A percentile compares a stretch with the other conserved stretches of the same genome.
Evolutionary conservation across 2,329 filamentous ascomycete genomes (phyloP).

Genomic region (Leptosphaerulina australis): DNA sequence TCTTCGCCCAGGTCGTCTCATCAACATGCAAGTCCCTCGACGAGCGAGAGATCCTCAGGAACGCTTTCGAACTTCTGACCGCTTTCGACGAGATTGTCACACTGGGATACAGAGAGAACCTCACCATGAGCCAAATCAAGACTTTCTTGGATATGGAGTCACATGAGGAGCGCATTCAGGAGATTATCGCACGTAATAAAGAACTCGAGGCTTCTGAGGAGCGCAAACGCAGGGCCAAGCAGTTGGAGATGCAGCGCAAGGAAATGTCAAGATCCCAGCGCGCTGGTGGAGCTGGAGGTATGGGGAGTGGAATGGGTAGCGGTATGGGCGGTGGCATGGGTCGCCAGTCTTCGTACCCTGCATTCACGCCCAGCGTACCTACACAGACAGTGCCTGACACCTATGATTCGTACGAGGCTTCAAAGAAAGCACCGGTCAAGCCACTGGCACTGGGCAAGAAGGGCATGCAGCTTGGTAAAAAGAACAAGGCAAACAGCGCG

Average conservation of each 20-base stretch:
- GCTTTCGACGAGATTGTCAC: slow-evolving; percentile 98
- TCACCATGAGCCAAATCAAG: slow-evolving; percentile 96
- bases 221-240: slow-evolving; percentile 97
- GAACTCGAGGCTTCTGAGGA: slow-evolving; percentile 97
- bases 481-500: slow-evolving; percentile 96
- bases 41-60: slow-evolving; percentile 91
- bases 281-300: slow-evolving; percentile 34
- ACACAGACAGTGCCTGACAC: slow-evolving; percentile 73
- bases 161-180: slow-evolving; percentile 98
- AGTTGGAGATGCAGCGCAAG: slow-evolving; percentile 98
- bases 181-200: slow-evolving; percentile 78
- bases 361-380: slow-evolving; percentile 81
- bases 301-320: slow-evolving; percentile 47
- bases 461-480: slow-evolving; percentile 99
- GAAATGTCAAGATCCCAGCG: slow-evolving; percentile 83
- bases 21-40: slow-evolving; percentile 96
- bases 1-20: slow-evolving; percentile 96
- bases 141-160: slow-evolving; percentile 99
- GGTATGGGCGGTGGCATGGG: slow-evolving; percentile 56
- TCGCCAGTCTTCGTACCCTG: slow-evolving; percentile 81
- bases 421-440: slow-evolving; percentile 84
- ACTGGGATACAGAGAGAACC: slow-evolving; percentile 92
- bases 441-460: slow-evolving; percentile 87
- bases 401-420: slow-evolving; percentile 95
- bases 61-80: slow-evolving; percentile 94